Conservation (phyloP, 805 yeast species). For the Grigorovia humatica region DNA sequence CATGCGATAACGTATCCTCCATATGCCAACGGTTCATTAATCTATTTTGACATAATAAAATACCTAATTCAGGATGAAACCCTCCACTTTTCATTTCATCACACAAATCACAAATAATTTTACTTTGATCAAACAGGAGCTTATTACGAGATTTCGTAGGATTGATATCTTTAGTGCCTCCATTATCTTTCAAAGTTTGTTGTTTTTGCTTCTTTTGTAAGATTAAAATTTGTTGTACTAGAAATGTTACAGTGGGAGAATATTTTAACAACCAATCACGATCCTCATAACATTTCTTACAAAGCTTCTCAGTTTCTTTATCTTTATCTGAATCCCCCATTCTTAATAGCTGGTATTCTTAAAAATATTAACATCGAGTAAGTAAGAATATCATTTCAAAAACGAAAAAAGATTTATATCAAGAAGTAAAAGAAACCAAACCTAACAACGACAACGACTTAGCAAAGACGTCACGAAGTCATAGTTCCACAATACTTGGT, state of each 20-base stretch:
- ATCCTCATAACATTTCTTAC: constrained; percentile 61
- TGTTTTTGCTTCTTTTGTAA: constrained; percentile 28
- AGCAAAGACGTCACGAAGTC: constrained; percentile 9
- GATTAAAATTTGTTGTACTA: constrained; percentile 73
- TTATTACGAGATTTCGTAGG: background rate
- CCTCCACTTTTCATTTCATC: constrained; percentile 85
- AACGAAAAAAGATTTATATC: background rate
- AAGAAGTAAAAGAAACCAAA: background rate
- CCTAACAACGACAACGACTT: constrained; percentile 20
- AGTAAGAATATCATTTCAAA: too few species aligned
- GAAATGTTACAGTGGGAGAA: constrained; percentile 78
- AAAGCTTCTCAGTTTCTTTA: constrained; percentile 30
- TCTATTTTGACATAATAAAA: constrained; percentile 78
- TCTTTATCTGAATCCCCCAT: constrained; percentile 16
- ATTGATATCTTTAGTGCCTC: too few species aligned
- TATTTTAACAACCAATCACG: constrained; percentile 70
- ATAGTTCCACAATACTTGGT: background rate
- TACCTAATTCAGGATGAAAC: constrained; percentile 81
- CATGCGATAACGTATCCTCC: constrained; percentile 89
- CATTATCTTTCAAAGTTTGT: background rate
- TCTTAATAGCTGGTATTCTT: too few species aligned
- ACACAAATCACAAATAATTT: constrained; percentile 67
- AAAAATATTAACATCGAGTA: too few species aligned
- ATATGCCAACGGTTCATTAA: constrained; percentile 63
- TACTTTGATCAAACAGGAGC: constrained; percentile 20